Evolutionary conservation across 2,329 filamentous ascomycete genomes (phyloP), one percentile per base, ranked within the genome.

Genomic region (Sporothrix globosa): DNA sequence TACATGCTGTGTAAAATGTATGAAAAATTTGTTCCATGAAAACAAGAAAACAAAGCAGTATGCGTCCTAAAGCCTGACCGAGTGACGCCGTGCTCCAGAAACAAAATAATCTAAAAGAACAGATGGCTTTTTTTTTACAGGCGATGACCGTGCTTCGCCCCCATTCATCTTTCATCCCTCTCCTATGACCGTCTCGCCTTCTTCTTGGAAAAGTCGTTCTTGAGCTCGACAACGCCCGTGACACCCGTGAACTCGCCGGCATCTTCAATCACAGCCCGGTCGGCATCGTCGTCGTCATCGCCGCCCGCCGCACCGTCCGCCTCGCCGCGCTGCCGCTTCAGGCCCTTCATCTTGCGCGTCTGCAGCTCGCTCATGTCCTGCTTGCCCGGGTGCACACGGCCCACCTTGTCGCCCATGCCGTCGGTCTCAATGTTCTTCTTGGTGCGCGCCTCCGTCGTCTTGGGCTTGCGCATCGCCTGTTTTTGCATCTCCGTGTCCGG

Each of bases 391-490:
- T 99, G 96, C 73, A 99, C 91, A 75, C 93, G 90, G 73, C 95
- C 96, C 74, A 98, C 86, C 90, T 98, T 98, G 82, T 99, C 96
- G 79, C 96, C 96, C 83, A 99, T 93, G 56, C 90, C 82, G 80
- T 98, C 94, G 70, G 92, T 96, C 69, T 89, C 88, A 76, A 99
- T 91, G 81, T 99, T 99, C 91, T 99, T 99, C 91, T 97, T 98
- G 73, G 91, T 90, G 81, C 86, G 85, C 82, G 92, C 90, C 82
- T 92, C 90, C 52, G 80, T 82, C 52, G 88, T 88, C 85, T 91
- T 94, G 67, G 92, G 87, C 83, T 91, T 93, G 87, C 90, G 92
- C 87, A 97, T 86, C 21, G 95, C 93, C 81, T 95, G 92, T 87
- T 97, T 98, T 86, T 91, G 87, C 82, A 92, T 87, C 14, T 86